Conservation (phyloP, 306 rosid species). For the Cicer arietinum region DNA sequence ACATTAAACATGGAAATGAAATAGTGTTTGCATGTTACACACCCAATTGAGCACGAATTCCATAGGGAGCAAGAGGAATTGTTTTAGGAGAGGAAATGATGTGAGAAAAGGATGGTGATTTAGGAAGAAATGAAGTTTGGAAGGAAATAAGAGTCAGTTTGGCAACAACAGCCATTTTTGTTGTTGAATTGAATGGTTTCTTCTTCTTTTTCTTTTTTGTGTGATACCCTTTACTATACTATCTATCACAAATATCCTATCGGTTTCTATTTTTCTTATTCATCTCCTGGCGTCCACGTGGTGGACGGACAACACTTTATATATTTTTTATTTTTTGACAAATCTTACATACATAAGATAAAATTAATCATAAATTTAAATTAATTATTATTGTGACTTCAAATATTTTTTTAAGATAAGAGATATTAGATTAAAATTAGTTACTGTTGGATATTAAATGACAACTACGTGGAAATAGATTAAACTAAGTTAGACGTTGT, state of each 20-base stretch:
- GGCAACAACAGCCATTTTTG: slow-evolving; percentile 73
- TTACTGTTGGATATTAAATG: too few relatives aligned
- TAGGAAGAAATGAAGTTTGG: slow-evolving; percentile 54
- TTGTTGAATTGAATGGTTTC: not conserved
- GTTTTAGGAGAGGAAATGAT: slow-evolving; percentile 46
- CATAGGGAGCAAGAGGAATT: slow-evolving; percentile 48
- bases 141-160: slow-evolving; percentile 50
- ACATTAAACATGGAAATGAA: too few relatives aligned
- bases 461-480: too few relatives aligned
- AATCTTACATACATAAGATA: too few relatives aligned
- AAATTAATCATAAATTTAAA: too few relatives aligned
- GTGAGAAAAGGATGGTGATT: slow-evolving; percentile 46
- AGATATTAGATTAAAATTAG: too few relatives aligned
- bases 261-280: slow-evolving; percentile 43
- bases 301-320: not conserved
- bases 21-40: not conserved
- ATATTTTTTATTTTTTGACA: too few relatives aligned
- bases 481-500: too few relatives aligned
- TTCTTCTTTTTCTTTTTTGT: not conserved
- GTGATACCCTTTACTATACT: not conserved
- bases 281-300: slow-evolving; percentile 38
- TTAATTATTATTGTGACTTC: too few relatives aligned
- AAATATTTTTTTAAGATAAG: too few relatives aligned
- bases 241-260: slow-evolving; percentile 49
- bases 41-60: slow-evolving; percentile 72